Evolutionary conservation across 164 flowering plant genomes (phyloP), one percentile per base, ranked within the genome.

Genomic region (Litsea cubeba): DNA sequence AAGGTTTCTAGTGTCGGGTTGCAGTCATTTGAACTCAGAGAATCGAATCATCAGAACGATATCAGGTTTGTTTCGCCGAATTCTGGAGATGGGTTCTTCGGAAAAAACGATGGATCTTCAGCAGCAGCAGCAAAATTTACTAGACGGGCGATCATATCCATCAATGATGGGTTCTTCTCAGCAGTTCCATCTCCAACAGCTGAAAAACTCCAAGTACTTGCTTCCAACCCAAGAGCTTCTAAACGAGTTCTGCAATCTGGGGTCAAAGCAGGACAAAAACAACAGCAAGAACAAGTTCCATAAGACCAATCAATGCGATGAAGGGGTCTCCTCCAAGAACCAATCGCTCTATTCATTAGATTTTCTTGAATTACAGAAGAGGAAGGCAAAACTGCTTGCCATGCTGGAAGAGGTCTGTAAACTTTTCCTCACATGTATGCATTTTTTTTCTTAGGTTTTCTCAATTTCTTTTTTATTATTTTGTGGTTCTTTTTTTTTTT

Each of bases 381-480:
- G 95, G 78, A 92, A 95, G 83, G 73, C 87, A 62, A 93, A 86
- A 81, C 83, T 95, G 72, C 81, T 95, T 80, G 84, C 90, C 71
- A 88, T 95, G 93, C 88, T 93, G 3, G 95, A 95, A 72, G 96
- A 92, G 97, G 99, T 95, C 83, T 18, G 65, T 57, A 30, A 10
- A 5, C 5, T 51, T 30, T 40, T 32, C 7, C 65, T 64, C 72
- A 49, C 12, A n/a, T 40, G 68, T 71, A 58, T 26, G 17, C 2
- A 17, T 6, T 17, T 71, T n/a, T 17, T 25, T 51, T 40, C 25
- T 28, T 18, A 18, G 10, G 22, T 30, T 20, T n/a, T 6, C 22
- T 3, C 12, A 54, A 22, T 63, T 24, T 24, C 66, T 7, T 24
- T 25, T 25, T 12, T 24, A 6, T 62, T 24, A 62, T 62, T 24